Percentiles rank a stretch among this genome's conserved stretches.
phyloP scores from a whole-genome alignment of 2,329 filamentous ascomycete species.

The Talaromyces sp. region DNA sequence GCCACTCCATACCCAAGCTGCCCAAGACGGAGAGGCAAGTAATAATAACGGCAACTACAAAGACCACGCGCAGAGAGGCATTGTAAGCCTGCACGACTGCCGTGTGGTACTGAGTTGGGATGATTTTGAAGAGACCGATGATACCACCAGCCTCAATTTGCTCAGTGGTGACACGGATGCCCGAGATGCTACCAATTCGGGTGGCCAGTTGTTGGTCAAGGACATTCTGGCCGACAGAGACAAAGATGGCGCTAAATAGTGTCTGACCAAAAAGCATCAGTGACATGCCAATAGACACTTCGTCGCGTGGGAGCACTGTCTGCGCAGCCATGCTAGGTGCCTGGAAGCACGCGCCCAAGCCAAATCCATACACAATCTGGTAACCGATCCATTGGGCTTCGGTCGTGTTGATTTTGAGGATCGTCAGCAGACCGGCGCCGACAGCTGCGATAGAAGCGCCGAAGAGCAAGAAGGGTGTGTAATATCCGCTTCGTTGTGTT shows the following conservation, averaged over 20 bases:
- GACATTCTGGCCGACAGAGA: constrained; percentile 30
- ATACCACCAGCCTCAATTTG: too few relatives aligned
- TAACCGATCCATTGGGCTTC: constrained; percentile 26
- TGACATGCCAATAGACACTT: constrained; percentile 27
- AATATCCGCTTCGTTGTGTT: constrained; percentile 27
- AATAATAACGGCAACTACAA: too few relatives aligned
- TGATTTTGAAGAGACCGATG: too few relatives aligned
- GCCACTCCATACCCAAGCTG: too few relatives aligned
- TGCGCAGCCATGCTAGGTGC: constrained; percentile 21
- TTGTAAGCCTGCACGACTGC: too few relatives aligned
- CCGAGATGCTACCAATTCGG: too few relatives aligned
- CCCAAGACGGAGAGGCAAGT: too few relatives aligned
- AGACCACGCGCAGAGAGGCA: too few relatives aligned
- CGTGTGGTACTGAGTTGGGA: too few relatives aligned
- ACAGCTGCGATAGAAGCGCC: constrained; percentile 28
- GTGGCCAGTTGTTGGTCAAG: constrained; percentile 25
- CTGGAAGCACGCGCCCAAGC: constrained; percentile 22
- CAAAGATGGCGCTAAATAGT: constrained; percentile 29
- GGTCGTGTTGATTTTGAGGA: constrained; percentile 26
- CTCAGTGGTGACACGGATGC: too few relatives aligned
- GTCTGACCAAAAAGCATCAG: constrained; percentile 24
- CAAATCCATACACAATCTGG: constrained; percentile 24
- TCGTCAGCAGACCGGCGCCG: constrained; percentile 31
- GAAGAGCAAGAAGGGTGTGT: constrained; percentile 26
- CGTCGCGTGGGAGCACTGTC: constrained; percentile 24